Evolutionary conservation across 2,329 filamentous ascomycete species (phyloP).

Genomic region (Phialophora expanda): DNA sequence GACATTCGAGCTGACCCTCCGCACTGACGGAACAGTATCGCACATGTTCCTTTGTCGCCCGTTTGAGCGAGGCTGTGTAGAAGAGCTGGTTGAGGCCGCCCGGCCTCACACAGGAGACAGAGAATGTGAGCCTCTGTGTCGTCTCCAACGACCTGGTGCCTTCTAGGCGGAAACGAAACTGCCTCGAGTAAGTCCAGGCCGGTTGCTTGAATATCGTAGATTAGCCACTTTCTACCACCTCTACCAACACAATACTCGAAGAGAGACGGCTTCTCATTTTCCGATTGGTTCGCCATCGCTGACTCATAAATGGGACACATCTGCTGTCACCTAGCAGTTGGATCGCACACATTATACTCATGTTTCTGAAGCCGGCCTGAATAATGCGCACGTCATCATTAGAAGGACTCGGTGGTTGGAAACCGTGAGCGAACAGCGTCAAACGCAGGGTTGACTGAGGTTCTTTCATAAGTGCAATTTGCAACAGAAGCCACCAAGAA

Average conservation of each 20-base stretch:
- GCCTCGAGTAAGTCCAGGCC: neutral
- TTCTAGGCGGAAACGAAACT: neutral
- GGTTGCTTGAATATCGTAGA: neutral
- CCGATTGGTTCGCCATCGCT: neutral
- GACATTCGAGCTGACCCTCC: neutral
- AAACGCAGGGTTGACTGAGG: neutral
- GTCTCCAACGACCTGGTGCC: neutral
- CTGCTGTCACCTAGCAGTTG: no score
- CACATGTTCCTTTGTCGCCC: neutral
- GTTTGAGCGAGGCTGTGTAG: neutral
- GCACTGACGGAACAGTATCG: neutral
- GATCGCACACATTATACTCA: neutral
- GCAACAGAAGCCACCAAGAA: neutral
- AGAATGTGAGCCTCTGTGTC: neutral
- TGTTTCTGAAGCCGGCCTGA: neutral
- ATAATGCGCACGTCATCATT: neutral
- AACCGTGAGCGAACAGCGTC: neutral
- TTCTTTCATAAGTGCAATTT: neutral
- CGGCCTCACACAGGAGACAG: neutral
- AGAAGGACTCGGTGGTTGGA: neutral
- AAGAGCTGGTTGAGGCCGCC: neutral
- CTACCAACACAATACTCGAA: neutral
- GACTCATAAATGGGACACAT: neutral
- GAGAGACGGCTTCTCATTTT: neutral
- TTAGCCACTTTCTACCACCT: neutral